Evolutionary conservation across 805 yeast genomes (phyloP).

Genomic region (Debaryomyces prosopidis): DNA sequence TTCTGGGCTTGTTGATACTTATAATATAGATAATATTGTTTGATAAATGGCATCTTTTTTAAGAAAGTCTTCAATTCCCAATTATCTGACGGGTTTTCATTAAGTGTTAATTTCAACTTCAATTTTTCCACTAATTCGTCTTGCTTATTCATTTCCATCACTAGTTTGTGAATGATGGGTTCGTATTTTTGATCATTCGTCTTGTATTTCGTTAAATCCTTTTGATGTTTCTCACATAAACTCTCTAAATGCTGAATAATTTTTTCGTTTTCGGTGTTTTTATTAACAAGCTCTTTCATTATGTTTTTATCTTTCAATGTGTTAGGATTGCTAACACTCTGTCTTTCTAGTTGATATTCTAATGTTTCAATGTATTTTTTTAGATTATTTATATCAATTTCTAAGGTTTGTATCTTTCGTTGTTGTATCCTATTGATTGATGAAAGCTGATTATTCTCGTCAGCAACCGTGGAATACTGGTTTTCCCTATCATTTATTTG

Average conservation of each 20-base stretch:
- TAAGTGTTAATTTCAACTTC: constrained; percentile 14
- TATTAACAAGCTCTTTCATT: constrained; percentile 13
- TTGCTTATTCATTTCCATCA: constrained; percentile 19
- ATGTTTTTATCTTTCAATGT: background rate
- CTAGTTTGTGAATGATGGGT: constrained; percentile 13
- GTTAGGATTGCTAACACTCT: background rate
- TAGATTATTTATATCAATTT: constrained; percentile 15
- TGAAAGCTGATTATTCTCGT: constrained; percentile 10
- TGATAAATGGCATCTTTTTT: constrained; percentile 27
- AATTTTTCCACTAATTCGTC: constrained; percentile 17
- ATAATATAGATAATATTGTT: constrained; percentile 26
- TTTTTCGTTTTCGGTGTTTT: constrained; percentile 17
- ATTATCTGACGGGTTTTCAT: background rate
- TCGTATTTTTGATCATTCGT: constrained; percentile 8
- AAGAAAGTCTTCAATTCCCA: constrained; percentile 16
- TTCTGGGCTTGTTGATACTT: constrained; percentile 24
- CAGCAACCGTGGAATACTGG: constrained; percentile 8
- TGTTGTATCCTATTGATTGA: constrained; percentile 6
- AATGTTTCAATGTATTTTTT: constrained; percentile 15
- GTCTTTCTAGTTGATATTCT: constrained; percentile 13
- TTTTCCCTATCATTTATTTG: constrained; percentile 14
- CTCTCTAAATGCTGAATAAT: constrained; percentile 16
- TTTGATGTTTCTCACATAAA: constrained; percentile 18
- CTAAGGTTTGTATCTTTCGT: constrained; percentile 15
- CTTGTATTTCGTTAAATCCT: constrained; percentile 12